phyloP scores from a whole-genome alignment of 2,329 filamentous ascomycete species.

The Helotiales sp. region DNA sequence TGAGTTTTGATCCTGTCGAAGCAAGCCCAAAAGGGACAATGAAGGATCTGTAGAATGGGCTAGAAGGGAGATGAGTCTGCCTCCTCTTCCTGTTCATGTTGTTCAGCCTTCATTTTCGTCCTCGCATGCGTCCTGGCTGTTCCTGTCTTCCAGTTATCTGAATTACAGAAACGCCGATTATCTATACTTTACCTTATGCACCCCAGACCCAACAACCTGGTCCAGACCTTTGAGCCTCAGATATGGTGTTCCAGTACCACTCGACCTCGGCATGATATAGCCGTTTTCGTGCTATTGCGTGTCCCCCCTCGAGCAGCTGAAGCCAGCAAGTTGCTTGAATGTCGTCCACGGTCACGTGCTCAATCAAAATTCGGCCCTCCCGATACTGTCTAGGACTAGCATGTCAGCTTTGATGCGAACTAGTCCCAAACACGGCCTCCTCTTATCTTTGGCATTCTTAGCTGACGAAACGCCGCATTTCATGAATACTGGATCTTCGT shows the following conservation, averaged over 20 bases:
- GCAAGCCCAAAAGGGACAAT: no score
- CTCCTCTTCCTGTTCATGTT: not conserved
- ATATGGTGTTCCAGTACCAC: no score
- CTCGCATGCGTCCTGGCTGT: not conserved
- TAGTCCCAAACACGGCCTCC: not conserved
- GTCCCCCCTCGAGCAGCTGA: not conserved
- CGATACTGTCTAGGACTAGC: not conserved
- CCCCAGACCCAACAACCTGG: not conserved
- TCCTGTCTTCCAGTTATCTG: not conserved
- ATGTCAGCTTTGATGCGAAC: not conserved
- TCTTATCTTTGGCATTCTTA: conserved; percentile 13
- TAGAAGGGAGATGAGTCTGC: not conserved
- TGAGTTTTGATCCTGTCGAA: no score
- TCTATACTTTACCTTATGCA: not conserved
- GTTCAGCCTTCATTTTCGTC: not conserved
- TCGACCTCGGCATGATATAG: not conserved
- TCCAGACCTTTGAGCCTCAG: not conserved
- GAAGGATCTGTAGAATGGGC: not conserved
- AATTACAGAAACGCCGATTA: no score
- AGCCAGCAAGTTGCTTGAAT: no score
- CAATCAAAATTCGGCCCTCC: not conserved
- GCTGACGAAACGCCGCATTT: conserved; percentile 3
- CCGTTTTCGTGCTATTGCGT: not conserved
- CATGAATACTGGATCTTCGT: not conserved
- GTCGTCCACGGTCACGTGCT: not conserved